Percentiles rank a stretch among this genome's conserved stretches.
phyloP scores from a whole-genome alignment of 805 yeast species.

The Myxozyma sirexii region DNA sequence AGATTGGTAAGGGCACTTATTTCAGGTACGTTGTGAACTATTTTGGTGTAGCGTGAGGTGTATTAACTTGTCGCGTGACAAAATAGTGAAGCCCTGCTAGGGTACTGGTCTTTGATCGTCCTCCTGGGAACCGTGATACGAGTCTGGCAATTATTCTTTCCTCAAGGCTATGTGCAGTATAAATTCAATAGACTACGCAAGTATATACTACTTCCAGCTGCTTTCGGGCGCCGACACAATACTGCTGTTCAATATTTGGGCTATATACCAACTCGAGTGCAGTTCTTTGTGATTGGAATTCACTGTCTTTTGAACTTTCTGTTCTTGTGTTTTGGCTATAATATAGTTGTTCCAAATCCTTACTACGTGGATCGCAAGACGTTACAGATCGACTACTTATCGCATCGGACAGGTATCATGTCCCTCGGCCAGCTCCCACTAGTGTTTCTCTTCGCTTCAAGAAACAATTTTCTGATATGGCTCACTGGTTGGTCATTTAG shows the following conservation, averaged over 20 bases:
- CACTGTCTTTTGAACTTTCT: conserved; percentile 9
- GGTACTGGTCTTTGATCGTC: conserved; percentile 6
- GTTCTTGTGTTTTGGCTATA: conserved; percentile 1
- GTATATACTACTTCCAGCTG: neutral
- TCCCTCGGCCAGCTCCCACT: conserved; percentile 50
- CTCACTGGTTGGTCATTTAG: conserved; percentile 65
- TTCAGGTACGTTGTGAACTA: neutral
- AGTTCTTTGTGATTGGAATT: conserved; percentile 4
- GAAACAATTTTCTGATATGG: conserved; percentile 68
- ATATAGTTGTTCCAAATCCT: neutral
- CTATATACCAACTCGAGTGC: conserved; percentile 11
- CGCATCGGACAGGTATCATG: conserved; percentile 37
- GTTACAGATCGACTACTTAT: conserved; percentile 7
- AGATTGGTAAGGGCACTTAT: conserved; percentile 11
- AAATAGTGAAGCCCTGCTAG: conserved; percentile 2
- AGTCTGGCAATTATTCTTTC: neutral
- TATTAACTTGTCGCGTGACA: neutral
- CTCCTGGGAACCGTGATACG: neutral
- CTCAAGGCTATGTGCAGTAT: neutral
- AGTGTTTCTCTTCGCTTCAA: conserved; percentile 64
- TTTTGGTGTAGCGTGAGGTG: neutral
- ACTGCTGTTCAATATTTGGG: conserved; percentile 3
- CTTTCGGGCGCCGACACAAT: conserved; percentile 6
- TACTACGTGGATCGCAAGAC: neutral
- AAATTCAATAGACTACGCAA: neutral